These are phyloP conservation scores for Mycena sp. DNA, from an alignment of 1,284 basidiomycete genomes.

Conservation along the genomic window DNA sequence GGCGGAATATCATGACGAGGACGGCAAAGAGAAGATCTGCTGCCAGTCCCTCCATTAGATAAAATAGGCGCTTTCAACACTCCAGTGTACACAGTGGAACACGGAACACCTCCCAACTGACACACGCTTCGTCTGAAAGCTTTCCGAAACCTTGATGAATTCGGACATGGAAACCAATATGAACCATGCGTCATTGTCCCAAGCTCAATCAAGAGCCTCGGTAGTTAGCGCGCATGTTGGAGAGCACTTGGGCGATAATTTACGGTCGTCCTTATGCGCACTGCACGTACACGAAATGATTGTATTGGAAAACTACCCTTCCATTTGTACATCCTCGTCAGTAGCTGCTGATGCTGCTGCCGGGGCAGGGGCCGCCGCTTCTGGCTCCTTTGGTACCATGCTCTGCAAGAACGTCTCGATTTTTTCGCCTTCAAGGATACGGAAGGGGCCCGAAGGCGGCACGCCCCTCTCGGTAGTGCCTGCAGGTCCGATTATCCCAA, in stretches of 20 bases:
- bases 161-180: no score
- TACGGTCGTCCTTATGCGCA: neutral
- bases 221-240: no score
- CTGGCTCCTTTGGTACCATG: constrained; percentile 73
- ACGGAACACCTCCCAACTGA: no score
- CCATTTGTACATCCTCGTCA: constrained; percentile 86
- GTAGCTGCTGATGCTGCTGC: constrained; percentile 47
- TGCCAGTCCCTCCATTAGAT: constrained; percentile 22
- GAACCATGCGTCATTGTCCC: no score
- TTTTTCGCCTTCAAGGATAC: constrained; percentile 81
- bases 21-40: constrained; percentile 31
- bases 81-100: no score
- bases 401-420: constrained; percentile 77
- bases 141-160: no score
- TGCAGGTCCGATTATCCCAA: constrained; percentile 87
- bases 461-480: constrained; percentile 65
- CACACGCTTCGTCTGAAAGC: no score
- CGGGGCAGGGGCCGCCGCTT: constrained; percentile 35
- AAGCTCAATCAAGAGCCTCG: no score
- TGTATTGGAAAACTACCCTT: constrained; percentile 54
- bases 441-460: constrained; percentile 68
- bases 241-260: no score
- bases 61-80: no score
- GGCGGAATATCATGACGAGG: constrained; percentile 52
- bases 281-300: constrained; percentile 18